Conservation (phyloP, 495 filamentous ascomycete species). For the Penicillium angulare region DNA sequence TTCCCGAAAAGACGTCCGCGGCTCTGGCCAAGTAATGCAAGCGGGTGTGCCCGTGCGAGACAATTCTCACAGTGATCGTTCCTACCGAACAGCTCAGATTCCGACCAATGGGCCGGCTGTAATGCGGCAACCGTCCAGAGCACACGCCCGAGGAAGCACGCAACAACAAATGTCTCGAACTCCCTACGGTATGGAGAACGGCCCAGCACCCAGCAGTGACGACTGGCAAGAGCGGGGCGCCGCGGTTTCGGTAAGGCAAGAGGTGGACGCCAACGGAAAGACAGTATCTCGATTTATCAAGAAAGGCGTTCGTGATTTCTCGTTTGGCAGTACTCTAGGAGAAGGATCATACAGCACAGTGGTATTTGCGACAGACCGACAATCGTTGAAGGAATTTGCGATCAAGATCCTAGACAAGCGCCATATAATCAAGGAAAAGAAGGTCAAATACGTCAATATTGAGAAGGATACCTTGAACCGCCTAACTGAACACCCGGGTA, state of each 20-base stretch:
- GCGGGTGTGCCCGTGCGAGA: conserved; percentile 66
- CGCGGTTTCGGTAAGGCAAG: conserved; percentile 72
- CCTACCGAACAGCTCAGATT: conserved; percentile 60
- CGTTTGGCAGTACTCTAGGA: conserved; percentile 86
- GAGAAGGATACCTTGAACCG: conserved; percentile 98
- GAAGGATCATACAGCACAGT: conserved; percentile 99
- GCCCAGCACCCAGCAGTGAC: conserved; percentile 69
- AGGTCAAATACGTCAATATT: conserved; percentile 99
- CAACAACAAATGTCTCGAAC: conserved; percentile 55
- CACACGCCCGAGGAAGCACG: conserved; percentile 43
- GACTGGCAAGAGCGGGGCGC: conserved; percentile 96
- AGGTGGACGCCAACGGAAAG: conserved; percentile 78
- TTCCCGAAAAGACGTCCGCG: conserved; percentile 59
- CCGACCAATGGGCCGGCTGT: conserved; percentile 54
- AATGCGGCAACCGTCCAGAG: conserved; percentile 47
- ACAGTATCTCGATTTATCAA: conserved; percentile 81
- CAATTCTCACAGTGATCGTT: conserved; percentile 65
- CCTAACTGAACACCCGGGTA: conserved; percentile 92
- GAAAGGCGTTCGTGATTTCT: conserved; percentile 96
- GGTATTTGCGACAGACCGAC: conserved; percentile 88
- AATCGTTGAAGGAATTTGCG: conserved; percentile 94
- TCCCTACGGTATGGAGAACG: conserved; percentile 63
- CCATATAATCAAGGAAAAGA: conserved; percentile 99
- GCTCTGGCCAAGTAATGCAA: conserved; percentile 59
- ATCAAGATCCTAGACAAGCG: conserved; percentile 98